Percentiles rank a stretch among this genome's conserved stretches.
These are phyloP conservation scores for Candida arabinofermentans DNA, from an alignment of 805 yeast species.

Conservation along the genomic window DNA sequence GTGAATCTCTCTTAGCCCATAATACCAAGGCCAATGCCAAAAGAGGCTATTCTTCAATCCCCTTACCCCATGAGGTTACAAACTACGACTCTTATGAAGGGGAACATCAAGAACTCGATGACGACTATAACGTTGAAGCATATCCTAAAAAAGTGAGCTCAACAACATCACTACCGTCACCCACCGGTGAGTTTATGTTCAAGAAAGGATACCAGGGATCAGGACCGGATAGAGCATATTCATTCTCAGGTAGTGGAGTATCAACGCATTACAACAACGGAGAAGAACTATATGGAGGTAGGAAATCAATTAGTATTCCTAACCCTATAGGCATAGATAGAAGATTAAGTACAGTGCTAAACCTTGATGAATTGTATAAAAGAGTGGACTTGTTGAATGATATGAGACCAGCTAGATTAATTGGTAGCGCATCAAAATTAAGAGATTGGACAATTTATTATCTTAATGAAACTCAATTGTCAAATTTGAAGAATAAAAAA, in stretches of 20 bases:
- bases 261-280: no score
- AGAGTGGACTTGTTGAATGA: conserved; percentile 33
- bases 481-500: conserved; percentile 22
- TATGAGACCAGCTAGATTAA: conserved; percentile 43
- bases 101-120: conserved; percentile 1
- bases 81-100: conserved; percentile 8
- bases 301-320: conserved; percentile 14
- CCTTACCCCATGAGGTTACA: conserved; percentile 4
- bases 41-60: conserved; percentile 1
- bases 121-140: background rate
- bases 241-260: background rate
- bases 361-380: conserved; percentile 14
- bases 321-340: conserved; percentile 14
- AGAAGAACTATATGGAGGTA: background rate
- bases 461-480: conserved; percentile 22
- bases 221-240: background rate
- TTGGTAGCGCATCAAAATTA: conserved; percentile 38
- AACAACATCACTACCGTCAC: conserved; percentile 14
- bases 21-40: background rate
- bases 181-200: conserved; percentile 8
- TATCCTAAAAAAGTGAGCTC: conserved; percentile 2
- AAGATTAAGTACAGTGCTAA: conserved; percentile 21
- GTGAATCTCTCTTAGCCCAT: background rate
- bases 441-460: conserved; percentile 36
- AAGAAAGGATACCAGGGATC: conserved; percentile 1